Evolutionary conservation across 2,329 filamentous ascomycete species (phyloP), one percentile per base, ranked within the genome.

Genomic region (Intubia oerlemansii): DNA sequence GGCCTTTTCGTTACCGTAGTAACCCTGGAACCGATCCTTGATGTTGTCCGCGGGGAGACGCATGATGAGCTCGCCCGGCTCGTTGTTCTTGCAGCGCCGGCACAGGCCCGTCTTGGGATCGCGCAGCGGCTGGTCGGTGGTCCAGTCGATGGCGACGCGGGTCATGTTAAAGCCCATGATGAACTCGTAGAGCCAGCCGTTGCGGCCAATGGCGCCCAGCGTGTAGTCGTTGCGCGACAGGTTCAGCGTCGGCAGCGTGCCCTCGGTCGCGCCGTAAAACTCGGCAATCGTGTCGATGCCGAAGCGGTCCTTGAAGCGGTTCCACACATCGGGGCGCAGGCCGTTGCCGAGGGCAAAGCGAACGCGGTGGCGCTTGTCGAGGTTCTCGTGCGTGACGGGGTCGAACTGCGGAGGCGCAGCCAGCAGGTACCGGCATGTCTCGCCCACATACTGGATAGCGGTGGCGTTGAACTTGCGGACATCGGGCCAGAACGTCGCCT

Each of bases 361-460:
- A n/a, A 91, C 65, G 0, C 56, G 60, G 52, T 91, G 75, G 37
- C 70, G 63, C 39, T 60, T 65, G 48, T 91, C 82, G 20, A 81
- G 56, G 35, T 64, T 59, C 42, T 73, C 65, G 13, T 72, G 71
- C 0, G 71, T 79, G 6, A 44, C 45, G 0, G 70, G 58, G 38
- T 81, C 70, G 16, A 57, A 47, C 31, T 73, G 59, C 0, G 66
- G 56, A 3, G 74, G 64, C 0, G 69, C 66, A 0, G 75, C 61
- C 9, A 90, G 59, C 4, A 90, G 62, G 46, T 91, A 91, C 5
- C 81, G 72, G 37, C 80, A 74, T 1, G 79, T 85, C 48, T 91
- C 81, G 29, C 81, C 81, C 10, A 91, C 81, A 44, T 91, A 91
- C 45, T 90, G 80, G 35, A 90, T 73, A 4, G 71, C 59, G 2